Evolutionary conservation across 495 filamentous ascomycete genomes (phyloP), one percentile per base, ranked within the genome.

Genomic region (Evansstolkia leycettana): DNA sequence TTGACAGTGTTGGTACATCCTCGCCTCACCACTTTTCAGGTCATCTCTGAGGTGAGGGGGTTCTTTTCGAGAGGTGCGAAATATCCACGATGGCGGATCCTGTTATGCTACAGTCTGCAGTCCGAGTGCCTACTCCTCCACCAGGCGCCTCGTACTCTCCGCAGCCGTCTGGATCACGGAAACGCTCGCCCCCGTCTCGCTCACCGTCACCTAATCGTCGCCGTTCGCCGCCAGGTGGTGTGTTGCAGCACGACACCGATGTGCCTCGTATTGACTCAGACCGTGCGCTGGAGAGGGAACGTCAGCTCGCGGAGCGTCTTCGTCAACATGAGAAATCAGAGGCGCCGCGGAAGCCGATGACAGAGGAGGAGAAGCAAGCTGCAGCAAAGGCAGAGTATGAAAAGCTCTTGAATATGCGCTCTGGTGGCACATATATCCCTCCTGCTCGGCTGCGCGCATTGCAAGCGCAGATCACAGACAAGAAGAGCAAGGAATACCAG

Each of bases 401-500:
- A 39, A 90, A 85, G 52, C 72, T 95, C 7, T 62, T 93, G 38
- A 88, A 72, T 33, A 83, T 90, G 70, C 80, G 92, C 35, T 90
- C 85, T 26, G 90, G 92, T 45, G 90, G 90, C 39, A 89, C 85
- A 3, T 96, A 96, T 51, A 90, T 99, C 24, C 90, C 92, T 7
- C 90, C 90, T 3, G 88, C 88, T 25, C 71, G 84, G 38, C 70
- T 99, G 36, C 76, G 88, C 35, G 89, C 90, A 9, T 69, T 99
- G 38, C 90, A 99, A 57, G 83, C 89, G 23, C 83, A 92, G 56
- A 92, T 99, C 54, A 96, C 89, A 33, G 90, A 99, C 58, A 94
- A 92, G 66, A 76, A 61, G 29, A 90, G 78, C 57, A 92, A 94
- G 58, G 92, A 99, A 57, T 99, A 94, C 55, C 90, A 99, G 66